Base-by-base conservation (phyloP, 2,329 filamentous ascomycete species). In the Samsoniella hepiali region DNA sequence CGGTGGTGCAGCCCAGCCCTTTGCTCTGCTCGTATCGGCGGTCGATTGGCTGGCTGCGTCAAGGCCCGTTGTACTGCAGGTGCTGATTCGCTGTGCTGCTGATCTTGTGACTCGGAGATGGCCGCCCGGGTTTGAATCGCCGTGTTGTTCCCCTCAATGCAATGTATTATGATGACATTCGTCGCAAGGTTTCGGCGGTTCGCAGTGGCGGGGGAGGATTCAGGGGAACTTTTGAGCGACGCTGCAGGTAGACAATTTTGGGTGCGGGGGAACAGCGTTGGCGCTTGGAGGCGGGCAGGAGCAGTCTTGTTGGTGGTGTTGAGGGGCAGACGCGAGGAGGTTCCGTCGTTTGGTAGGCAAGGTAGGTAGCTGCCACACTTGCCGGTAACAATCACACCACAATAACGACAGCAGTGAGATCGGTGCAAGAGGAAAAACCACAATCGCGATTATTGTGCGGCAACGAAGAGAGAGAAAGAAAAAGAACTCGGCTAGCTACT, bases 81-180 rank as follows among this genome's bases (percentile, higher is more conserved):
- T 34, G 56, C 62, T 63, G 55, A 63, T 63, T 63, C 62, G 62
- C 40, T 40, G 56, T 50, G 42, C 31, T 6, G 62, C 38, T 58
- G 62, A 54, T 59, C 56, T 49, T 63, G 56, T 63, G 62, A 59
- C 62, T 63, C 56, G 62, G 62, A 56, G 57, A 49, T 59, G 62
- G 56, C 56, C 62, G 62, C 22, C 47, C 31, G 57, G 29, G n/a
- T 45, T n/a, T 40, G 15, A 45, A 17, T 36, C 22, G 42, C 59
- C 22, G n/a, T 38, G 32, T 47, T 27, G 50, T 49, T 62, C 17
- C 58, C 59, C 49, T 56, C 59, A 56, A 62, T 40, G 22, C 47
- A 31, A 49, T 56, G 42, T 51, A 62, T 40, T 40, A 40, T 42
- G 53, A 49, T 40, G 42, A 11, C 60, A 44, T 44, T 38, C 47